Evolutionary conservation across 495 filamentous ascomycete genomes (phyloP).

Genomic region (Penicillium pancosmium): DNA sequence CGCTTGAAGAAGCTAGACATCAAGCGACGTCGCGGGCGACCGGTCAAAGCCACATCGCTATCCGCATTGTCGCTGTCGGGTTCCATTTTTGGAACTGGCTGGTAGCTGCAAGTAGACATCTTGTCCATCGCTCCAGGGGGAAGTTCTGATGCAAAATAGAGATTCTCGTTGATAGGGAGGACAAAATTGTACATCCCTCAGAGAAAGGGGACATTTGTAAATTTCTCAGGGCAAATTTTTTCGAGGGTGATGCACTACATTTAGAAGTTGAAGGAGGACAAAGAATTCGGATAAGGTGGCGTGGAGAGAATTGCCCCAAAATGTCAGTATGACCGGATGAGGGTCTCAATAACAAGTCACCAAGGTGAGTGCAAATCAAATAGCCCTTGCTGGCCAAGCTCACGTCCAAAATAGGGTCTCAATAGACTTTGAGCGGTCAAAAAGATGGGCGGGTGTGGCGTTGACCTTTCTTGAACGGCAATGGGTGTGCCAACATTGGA

Average conservation of each 20-base stretch:
- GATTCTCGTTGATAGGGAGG: neutral
- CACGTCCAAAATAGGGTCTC: neutral
- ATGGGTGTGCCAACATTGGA: neutral
- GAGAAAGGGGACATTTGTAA: neutral
- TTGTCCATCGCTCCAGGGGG: conserved; percentile 1
- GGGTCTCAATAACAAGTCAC: neutral
- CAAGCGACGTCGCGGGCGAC: conserved; percentile 2
- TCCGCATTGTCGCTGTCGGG: conserved; percentile 10
- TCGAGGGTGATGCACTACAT: neutral
- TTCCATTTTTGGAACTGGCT: conserved; percentile 11
- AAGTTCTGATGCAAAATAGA: neutral
- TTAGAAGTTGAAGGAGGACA: neutral
- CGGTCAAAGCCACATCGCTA: conserved; percentile 13
- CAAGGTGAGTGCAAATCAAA: neutral
- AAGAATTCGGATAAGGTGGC: neutral
- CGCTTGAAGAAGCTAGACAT: conserved; percentile 5
- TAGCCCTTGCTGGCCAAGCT: neutral
- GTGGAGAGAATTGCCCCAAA: neutral
- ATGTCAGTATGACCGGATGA: neutral
- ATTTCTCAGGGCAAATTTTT: neutral
- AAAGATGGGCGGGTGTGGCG: conserved; percentile 1
- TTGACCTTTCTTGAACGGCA: neutral
- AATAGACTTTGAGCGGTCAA: neutral
- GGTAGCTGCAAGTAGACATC: conserved; percentile 10
- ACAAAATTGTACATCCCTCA: conserved; percentile 1